Conservation (phyloP, 2,329 filamentous ascomycete species). For the Drechslerella coelobrocha region DNA sequence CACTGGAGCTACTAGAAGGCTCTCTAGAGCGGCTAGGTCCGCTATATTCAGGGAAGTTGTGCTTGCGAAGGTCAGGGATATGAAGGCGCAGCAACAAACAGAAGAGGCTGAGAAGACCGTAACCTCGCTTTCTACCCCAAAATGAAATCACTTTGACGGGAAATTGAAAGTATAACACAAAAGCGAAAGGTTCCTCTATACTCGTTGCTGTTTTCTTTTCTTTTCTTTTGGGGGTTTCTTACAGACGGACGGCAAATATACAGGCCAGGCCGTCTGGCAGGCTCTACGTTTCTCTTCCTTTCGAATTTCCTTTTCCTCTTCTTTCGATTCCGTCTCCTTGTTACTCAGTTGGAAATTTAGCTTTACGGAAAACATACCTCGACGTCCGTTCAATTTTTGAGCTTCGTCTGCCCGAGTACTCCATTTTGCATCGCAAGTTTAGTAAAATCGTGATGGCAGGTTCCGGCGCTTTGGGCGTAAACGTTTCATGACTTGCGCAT, state of each 20-base stretch:
- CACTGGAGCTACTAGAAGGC: constrained; percentile 61
- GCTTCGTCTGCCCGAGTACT: neutral
- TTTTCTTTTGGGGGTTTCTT: constrained; percentile 16
- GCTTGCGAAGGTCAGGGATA: constrained; percentile 87
- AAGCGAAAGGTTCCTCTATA: constrained; percentile 18
- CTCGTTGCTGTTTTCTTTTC: neutral
- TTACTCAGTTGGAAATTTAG: constrained; percentile 31
- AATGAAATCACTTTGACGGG: neutral
- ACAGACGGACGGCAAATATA: constrained; percentile 25
- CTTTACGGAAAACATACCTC: constrained; percentile 40
- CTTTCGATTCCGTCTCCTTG: neutral
- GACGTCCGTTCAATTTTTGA: constrained; percentile 44
- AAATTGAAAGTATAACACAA: neutral
- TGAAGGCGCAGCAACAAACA: constrained; percentile 83
- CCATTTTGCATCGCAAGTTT: constrained; percentile 5
- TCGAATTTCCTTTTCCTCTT: constrained; percentile 7
- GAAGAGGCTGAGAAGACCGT: constrained; percentile 64
- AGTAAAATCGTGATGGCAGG: too few species aligned
- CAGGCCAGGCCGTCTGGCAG: constrained; percentile 49
- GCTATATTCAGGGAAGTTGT: constrained; percentile 95
- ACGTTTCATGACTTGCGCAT: neutral
- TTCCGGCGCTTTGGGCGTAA: neutral
- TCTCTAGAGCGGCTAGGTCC: constrained; percentile 62
- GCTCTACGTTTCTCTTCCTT: constrained; percentile 43
- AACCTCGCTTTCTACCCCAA: constrained; percentile 24